Evolutionary conservation across 23 red algal genomes (phyloP).

Genomic region (Cyanidioschyzon merolae): DNA sequence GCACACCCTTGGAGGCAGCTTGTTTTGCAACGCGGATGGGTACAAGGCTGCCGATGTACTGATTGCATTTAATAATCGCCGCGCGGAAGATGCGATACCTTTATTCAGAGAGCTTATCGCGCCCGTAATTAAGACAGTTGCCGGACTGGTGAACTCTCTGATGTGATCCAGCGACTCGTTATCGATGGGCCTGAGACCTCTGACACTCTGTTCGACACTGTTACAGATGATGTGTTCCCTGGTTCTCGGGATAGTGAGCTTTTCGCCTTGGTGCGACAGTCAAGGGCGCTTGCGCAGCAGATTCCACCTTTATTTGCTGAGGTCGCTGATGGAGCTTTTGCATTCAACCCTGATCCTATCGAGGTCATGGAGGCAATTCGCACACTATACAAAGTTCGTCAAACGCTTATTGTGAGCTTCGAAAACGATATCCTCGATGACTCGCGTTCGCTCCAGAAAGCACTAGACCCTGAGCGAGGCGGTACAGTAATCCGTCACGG

Average conservation of each 20-base stretch:
- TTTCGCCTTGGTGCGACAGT: neutral
- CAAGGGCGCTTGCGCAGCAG: neutral
- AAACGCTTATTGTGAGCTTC: slow-evolving; percentile 2
- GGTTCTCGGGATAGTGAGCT: neutral
- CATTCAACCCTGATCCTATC: neutral
- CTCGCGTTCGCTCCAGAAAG: neutral
- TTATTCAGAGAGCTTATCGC: slow-evolving; percentile 16
- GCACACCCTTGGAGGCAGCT: slow-evolving; percentile 24
- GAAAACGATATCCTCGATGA: neutral
- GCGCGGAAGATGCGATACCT: slow-evolving; percentile 42
- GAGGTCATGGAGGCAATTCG: neutral
- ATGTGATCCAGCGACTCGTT: neutral
- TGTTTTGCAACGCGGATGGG: slow-evolving; percentile 39
- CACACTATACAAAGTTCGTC: neutral
- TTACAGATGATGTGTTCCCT: neutral
- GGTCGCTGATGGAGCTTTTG: neutral
- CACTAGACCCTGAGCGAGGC: neutral
- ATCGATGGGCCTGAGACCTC: neutral
- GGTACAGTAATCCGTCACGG: neutral
- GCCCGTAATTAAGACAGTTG: neutral
- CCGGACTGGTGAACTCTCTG: neutral
- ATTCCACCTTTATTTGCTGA: neutral
- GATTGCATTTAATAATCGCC: slow-evolving; percentile 37
- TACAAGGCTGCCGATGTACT: slow-evolving; percentile 34
- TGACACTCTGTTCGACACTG: neutral